phyloP scores from a whole-genome alignment of 1,284 basidiomycete genomes.

The Rhizoctonia solani region DNA sequence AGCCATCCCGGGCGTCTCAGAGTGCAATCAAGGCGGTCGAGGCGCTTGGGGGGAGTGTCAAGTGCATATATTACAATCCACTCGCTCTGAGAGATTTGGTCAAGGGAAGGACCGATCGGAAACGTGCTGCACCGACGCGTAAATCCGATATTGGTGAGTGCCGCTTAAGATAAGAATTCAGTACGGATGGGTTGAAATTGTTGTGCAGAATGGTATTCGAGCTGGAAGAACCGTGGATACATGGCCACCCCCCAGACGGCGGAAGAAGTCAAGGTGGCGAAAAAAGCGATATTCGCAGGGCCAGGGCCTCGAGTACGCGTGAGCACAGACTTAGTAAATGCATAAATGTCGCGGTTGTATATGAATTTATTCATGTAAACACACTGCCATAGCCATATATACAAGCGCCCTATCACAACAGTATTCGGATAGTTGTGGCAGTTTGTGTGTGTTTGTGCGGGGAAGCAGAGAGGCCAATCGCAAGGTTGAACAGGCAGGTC shows the following conservation, averaged over 20 bases:
- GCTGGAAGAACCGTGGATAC: constrained; percentile 72
- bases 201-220: constrained; percentile 76
- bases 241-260: constrained; percentile 54
- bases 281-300: constrained; percentile 11
- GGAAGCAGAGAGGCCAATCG: too few relatives aligned
- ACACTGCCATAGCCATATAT: too few relatives aligned
- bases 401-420: too few relatives aligned
- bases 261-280: constrained; percentile 26
- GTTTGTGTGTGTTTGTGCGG: neutral
- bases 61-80: constrained; percentile 91
- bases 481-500: neutral
- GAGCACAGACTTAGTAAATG: constrained; percentile 16
- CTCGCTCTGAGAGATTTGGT: constrained; percentile 82
- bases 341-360: neutral
- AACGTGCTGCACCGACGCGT: constrained; percentile 78
- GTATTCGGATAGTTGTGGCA: neutral
- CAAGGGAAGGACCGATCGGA: constrained; percentile 68
- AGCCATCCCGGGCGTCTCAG: constrained; percentile 84
- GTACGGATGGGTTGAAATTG: constrained; percentile 30
- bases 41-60: constrained; percentile 77
- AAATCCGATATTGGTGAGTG: constrained; percentile 80
- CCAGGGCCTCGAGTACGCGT: constrained; percentile 6
- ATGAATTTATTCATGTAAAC: neutral
- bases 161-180: neutral
- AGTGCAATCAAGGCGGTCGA: constrained; percentile 87